Evolutionary conservation across 345 rosid genomes (phyloP).

Genomic region (Camelina laxa): DNA sequence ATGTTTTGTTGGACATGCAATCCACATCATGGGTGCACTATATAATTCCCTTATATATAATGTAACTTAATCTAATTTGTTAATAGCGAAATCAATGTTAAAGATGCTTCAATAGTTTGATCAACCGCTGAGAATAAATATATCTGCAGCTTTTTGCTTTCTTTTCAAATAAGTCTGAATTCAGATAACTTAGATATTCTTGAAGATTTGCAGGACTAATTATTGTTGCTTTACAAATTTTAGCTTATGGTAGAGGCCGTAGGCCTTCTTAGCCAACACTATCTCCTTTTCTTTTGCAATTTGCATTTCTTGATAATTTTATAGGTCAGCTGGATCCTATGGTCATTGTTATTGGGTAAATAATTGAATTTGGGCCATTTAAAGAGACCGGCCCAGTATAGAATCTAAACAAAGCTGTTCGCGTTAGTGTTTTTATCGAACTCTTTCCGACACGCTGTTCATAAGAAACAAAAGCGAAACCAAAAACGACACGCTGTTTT

Average conservation of each 20-base stretch:
- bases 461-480: no score
- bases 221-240: background rate
- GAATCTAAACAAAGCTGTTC: background rate
- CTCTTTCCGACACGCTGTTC: background rate
- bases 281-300: no score
- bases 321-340: background rate
- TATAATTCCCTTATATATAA: background rate
- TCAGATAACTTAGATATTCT: background rate
- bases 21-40: no score
- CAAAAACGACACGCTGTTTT: background rate
- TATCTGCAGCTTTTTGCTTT: background rate
- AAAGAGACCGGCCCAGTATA: slow-evolving; percentile 17
- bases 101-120: background rate
- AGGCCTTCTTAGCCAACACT: no score
- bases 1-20: no score
- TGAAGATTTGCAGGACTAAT: background rate
- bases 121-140: background rate
- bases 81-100: background rate
- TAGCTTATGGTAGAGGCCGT: no score
- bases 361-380: background rate
- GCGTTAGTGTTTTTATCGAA: background rate
- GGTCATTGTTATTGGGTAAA: background rate
- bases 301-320: background rate
- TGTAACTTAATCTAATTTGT: background rate
- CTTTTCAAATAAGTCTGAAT: background rate